A percentile compares a stretch with the other conserved stretches of the same genome.
phyloP scores from a whole-genome alignment of 352 stramenopile species.

The Globisporangium rhizosaccharum region DNA sequence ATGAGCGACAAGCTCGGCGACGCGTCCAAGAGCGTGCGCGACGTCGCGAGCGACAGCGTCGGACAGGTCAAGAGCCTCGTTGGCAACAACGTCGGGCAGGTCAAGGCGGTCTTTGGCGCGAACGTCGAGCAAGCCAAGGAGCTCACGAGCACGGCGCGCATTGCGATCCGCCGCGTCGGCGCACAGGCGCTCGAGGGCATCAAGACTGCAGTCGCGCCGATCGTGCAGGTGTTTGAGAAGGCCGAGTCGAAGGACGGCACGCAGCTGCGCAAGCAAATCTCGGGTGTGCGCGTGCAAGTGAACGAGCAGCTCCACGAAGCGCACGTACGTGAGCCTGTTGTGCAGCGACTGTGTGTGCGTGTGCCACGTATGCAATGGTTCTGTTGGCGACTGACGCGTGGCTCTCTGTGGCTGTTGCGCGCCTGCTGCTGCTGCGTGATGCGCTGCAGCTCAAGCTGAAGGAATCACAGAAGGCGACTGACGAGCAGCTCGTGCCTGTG shows the following conservation, averaged over 20 bases:
- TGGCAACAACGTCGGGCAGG: slow-evolving; percentile 33
- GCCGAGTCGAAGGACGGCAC: slow-evolving; percentile 60
- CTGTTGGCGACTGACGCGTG: background rate
- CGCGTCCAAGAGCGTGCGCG: slow-evolving; percentile 41
- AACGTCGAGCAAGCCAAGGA: slow-evolving; percentile 54
- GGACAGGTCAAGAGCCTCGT: slow-evolving; percentile 41
- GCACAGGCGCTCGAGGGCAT: slow-evolving; percentile 35
- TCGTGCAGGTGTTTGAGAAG: slow-evolving; percentile 62
- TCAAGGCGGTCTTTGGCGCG: slow-evolving; percentile 29
- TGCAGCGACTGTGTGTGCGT: background rate
- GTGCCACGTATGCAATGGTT: background rate
- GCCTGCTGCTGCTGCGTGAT: background rate
- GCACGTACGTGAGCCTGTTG: slow-evolving; percentile 20
- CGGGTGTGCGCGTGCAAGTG: slow-evolving; percentile 32
- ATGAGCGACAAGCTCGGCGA: slow-evolving; percentile 48
- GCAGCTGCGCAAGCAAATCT: slow-evolving; percentile 55
- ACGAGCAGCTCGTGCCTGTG: slow-evolving; percentile 60
- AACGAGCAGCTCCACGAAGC: slow-evolving; percentile 61
- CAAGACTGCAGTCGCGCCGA: slow-evolving; percentile 34
- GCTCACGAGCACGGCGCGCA: slow-evolving; percentile 50
- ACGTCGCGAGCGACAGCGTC: slow-evolving; percentile 26
- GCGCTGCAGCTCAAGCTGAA: slow-evolving; percentile 30
- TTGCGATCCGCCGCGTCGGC: slow-evolving; percentile 31
- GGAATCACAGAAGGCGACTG: slow-evolving; percentile 44
- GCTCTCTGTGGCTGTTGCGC: background rate